Base-by-base conservation (phyloP, 495 filamentous ascomycete genomes). In the Neurospora sp. region DNA sequence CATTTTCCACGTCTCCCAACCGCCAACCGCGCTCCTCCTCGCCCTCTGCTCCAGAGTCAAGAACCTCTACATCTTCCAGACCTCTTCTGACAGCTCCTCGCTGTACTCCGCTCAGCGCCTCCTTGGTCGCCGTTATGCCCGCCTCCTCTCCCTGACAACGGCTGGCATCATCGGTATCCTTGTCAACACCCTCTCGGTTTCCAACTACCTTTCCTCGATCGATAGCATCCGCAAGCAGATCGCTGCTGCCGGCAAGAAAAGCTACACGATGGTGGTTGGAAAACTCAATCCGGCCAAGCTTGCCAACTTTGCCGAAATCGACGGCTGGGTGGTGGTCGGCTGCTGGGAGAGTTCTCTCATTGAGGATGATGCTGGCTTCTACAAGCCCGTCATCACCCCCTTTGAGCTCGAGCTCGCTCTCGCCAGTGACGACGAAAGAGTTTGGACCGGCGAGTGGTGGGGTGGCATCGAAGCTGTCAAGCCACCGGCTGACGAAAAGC, bases 341-440 rank as follows among this genome's bases (percentile, higher is more conserved):
- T 99, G 96, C 82, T 98, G 96, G 96, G 96, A 99, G 81, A 97
- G 95, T 78, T 91, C 91, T 72, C 83, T 98, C 65, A 88, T 98
- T 14, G 93, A 92, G 75, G 92, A 92, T 73, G 90, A 91, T 74
- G 93, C 93, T 12, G 81, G 81, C 0, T 94, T 96, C 76, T 98
- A 88, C 83, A 90, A 87, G 78, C 93, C 93, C 1, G 88, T 98
- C 4, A 88, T 99, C 41, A 99, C 96, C 12, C 94, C 96, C 3
- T 98, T 94, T 78, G 96, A 98, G 86, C 82, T 98, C 35, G 88
- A 87, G 42, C 78, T 97, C 61, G 91, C 91, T 4, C 82, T 98
- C 73, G 81, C 86, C 80, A 82, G 86, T 5, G 93, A 97, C 77
- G 85, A 84, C 40, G 86, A 87, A 77, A 88, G 94, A 73, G 85